Evolutionary conservation across 352 stramenopile genomes (phyloP).

Genomic region (Pythium coloratum): DNA sequence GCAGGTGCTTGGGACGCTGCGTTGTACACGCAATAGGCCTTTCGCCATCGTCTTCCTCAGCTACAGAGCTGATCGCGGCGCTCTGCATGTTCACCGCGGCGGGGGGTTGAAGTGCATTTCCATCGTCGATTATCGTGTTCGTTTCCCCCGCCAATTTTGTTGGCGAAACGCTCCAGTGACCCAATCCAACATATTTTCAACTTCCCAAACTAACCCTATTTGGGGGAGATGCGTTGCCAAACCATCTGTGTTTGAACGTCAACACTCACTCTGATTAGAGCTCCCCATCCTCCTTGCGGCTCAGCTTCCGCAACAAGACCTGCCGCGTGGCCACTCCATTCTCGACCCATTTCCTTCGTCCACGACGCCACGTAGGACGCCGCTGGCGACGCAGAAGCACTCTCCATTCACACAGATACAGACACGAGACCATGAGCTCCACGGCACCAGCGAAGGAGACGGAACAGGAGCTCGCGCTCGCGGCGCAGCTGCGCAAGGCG

Average conservation of each 20-base stretch:
- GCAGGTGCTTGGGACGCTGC: conserved; percentile 8
- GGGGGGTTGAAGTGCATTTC: background rate
- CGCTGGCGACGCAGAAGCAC: background rate
- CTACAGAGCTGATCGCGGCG: background rate
- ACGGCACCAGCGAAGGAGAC: background rate
- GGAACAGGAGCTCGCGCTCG: conserved; percentile 21
- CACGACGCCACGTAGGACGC: background rate
- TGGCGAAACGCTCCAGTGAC: background rate
- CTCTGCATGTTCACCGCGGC: background rate
- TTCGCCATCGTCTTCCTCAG: background rate
- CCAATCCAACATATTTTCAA: background rate
- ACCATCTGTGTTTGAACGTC: conserved; percentile 5
- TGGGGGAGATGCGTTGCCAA: background rate
- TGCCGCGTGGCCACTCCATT: conserved; percentile 3
- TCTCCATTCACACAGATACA: background rate
- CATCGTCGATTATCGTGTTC: background rate
- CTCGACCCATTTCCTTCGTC: background rate
- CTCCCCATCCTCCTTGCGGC: background rate
- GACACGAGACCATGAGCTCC: background rate
- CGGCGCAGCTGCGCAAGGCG: conserved; percentile 27
- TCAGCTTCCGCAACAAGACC: background rate
- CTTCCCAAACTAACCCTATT: background rate
- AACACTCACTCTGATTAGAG: conserved; percentile 1
- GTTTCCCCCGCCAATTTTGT: background rate
- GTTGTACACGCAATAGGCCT: background rate